phyloP scores from a whole-genome alignment of 805 yeast genomes.

The Myxozyma mucilagina region DNA sequence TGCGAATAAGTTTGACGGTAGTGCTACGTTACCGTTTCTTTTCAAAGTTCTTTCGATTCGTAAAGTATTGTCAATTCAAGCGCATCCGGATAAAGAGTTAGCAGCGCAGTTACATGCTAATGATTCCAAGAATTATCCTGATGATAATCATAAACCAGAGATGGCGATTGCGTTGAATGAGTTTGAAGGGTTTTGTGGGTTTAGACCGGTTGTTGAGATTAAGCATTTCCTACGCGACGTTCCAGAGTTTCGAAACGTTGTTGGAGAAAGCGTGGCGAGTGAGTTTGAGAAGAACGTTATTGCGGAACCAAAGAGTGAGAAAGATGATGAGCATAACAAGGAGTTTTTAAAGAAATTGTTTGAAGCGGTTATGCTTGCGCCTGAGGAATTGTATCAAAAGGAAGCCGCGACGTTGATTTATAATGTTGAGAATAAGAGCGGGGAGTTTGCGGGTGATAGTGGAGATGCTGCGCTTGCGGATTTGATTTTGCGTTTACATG shows the following conservation, averaged over 20 bases:
- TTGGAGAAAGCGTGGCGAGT: slow-evolving; percentile 61
- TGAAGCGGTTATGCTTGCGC: slow-evolving; percentile 78
- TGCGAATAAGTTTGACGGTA: slow-evolving; percentile 56
- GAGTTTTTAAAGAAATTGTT: slow-evolving; percentile 72
- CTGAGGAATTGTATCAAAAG: slow-evolving; percentile 56
- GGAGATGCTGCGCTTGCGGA: slow-evolving; percentile 59
- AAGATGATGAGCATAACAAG: slow-evolving; percentile 60
- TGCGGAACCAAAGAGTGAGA: slow-evolving; percentile 42
- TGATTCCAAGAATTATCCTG: slow-evolving; percentile 91
- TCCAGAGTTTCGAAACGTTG: slow-evolving; percentile 73
- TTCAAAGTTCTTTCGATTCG: slow-evolving; percentile 92
- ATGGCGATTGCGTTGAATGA: slow-evolving; percentile 97
- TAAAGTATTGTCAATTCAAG: slow-evolving; percentile 93
- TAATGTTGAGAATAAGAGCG: slow-evolving; percentile 62
- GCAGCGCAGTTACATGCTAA: slow-evolving; percentile 71
- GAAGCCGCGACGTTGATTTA: slow-evolving; percentile 65
- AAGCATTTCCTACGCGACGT: slow-evolving; percentile 65
- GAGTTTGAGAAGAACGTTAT: slow-evolving; percentile 24
- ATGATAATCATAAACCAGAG: slow-evolving; percentile 98
- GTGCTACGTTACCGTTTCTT: slow-evolving; percentile 77
- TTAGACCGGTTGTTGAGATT: slow-evolving; percentile 83
- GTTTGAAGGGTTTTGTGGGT: slow-evolving; percentile 98
- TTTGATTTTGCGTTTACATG: slow-evolving; percentile 72
- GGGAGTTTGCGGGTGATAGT: slow-evolving; percentile 52
- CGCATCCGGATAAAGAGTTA: slow-evolving; percentile 91